These are phyloP conservation scores for Pestalotiopsis sp. DNA, from an alignment of 2,329 filamentous ascomycete genomes.

Conservation along the genomic window DNA sequence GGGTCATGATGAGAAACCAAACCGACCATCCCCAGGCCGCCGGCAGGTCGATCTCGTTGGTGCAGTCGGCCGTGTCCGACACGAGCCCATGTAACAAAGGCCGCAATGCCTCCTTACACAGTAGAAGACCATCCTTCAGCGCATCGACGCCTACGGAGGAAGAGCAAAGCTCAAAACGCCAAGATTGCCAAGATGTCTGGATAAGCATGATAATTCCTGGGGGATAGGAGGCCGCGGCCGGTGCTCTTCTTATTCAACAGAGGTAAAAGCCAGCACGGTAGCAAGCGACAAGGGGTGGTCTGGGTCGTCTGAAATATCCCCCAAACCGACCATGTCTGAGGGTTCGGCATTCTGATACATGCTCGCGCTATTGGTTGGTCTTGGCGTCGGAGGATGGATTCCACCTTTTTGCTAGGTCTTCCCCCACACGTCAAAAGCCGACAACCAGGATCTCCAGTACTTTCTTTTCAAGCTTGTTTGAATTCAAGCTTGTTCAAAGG, in stretches of 20 bases:
- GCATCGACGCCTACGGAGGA: background rate
- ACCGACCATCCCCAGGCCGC: background rate
- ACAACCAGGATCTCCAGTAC: background rate
- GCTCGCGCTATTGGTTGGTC: background rate
- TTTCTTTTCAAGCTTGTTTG: slow-evolving; percentile 7
- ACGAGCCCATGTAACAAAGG: background rate
- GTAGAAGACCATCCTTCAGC: background rate
- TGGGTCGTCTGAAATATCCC: background rate
- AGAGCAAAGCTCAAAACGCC: background rate
- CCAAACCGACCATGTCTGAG: slow-evolving; percentile 2
- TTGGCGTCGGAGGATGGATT: slow-evolving; percentile 7
- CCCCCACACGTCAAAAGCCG: slow-evolving; percentile 1
- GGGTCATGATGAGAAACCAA: background rate
- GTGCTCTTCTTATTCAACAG: background rate
- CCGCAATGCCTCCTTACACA: background rate
- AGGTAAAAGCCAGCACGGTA: no score
- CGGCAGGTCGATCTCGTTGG: background rate
- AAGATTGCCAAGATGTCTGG: slow-evolving; percentile 1
- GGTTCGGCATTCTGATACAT: slow-evolving; percentile 7
- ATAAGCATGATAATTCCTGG: background rate
- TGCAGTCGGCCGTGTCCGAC: background rate
- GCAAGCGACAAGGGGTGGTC: background rate
- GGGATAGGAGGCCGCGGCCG: background rate
- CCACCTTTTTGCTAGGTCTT: background rate
- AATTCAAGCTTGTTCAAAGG: background rate